A percentile compares a stretch with the other conserved stretches of the same genome.
phyloP scores from a whole-genome alignment of 257 asterid species.

The Buddleja alternifolia region DNA sequence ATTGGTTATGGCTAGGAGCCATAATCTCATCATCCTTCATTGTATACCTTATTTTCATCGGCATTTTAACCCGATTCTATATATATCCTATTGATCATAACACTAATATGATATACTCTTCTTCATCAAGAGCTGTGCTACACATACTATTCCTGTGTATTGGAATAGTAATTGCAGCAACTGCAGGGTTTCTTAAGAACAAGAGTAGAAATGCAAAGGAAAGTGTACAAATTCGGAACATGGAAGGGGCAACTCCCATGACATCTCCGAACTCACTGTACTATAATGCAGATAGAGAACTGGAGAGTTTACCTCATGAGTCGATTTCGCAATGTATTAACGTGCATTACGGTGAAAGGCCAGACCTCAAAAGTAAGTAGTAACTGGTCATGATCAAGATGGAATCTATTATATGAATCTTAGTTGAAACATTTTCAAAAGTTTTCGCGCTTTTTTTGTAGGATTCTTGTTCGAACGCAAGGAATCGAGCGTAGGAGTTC shows the following conservation, averaged over 20 bases:
- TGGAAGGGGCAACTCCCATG: conserved; percentile 11
- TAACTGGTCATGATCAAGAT: no score
- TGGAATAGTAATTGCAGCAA: conserved; percentile 11
- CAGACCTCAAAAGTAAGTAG: conserved; percentile 37
- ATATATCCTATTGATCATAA: conserved; percentile 41
- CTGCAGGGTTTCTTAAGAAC: conserved; percentile 25
- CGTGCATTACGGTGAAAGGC: conserved; percentile 38
- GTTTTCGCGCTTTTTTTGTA: background rate
- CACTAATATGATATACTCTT: conserved; percentile 22
- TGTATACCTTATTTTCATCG: conserved; percentile 30
- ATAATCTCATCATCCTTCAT: conserved; percentile 40
- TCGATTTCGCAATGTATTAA: conserved; percentile 24
- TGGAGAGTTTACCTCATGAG: conserved; percentile 34
- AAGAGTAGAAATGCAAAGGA: conserved; percentile 18
- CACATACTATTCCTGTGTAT: conserved; percentile 29
- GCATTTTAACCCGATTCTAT: conserved; percentile 34
- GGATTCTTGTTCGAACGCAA: conserved; percentile 28
- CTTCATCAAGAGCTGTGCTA: background rate
- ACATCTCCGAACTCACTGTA: conserved; percentile 14
- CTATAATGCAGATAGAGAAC: conserved; percentile 23
- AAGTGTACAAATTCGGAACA: conserved; percentile 20
- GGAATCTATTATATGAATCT: background rate
- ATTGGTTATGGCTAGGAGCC: conserved; percentile 42
- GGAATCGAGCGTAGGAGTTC: conserved; percentile 31
- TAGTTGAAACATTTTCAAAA: background rate